Evolutionary conservation across 2,329 filamentous ascomycete genomes (phyloP).

Genomic region (Microsporum ferrugineum): DNA sequence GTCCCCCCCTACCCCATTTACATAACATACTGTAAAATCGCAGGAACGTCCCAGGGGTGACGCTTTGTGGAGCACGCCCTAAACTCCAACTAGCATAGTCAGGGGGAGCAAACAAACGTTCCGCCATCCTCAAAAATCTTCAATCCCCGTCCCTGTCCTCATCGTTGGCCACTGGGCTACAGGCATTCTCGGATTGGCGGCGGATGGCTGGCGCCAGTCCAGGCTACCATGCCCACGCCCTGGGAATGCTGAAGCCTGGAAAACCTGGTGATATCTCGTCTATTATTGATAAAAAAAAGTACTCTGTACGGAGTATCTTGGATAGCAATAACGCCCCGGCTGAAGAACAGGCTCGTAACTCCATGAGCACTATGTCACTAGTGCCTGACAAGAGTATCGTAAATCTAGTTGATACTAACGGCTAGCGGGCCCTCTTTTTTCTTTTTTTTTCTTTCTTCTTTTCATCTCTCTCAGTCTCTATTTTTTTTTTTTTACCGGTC

Average conservation of each 20-base stretch:
- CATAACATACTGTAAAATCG: not conserved
- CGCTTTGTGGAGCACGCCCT: not conserved
- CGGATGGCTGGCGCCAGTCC: not conserved
- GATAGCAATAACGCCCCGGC: not conserved
- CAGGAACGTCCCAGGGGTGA: not conserved
- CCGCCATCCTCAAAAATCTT: not conserved
- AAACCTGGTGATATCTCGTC: not conserved
- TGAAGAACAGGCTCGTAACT: not conserved
- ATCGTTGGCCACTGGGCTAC: not conserved
- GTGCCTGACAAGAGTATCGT: not conserved
- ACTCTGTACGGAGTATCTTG: not conserved
- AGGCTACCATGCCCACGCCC: not conserved
- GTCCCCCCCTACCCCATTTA: not conserved
- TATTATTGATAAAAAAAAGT: not conserved
- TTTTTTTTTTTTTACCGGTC: conserved; percentile 1
- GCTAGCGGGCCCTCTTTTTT: conserved; percentile 1
- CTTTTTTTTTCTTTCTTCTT: not conserved
- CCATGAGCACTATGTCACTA: not conserved
- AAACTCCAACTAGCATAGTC: not conserved
- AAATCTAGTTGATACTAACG: conserved; percentile 2
- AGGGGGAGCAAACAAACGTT: conserved; percentile 1
- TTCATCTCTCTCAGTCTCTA: conserved; percentile 3
- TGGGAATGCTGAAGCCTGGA: not conserved
- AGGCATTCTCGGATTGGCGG: conserved; percentile 2
- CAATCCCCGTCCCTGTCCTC: not conserved